These are phyloP conservation scores for Botrytis byssoidea DNA, from an alignment of 2,329 filamentous ascomycete genomes.

Conservation along the genomic window DNA sequence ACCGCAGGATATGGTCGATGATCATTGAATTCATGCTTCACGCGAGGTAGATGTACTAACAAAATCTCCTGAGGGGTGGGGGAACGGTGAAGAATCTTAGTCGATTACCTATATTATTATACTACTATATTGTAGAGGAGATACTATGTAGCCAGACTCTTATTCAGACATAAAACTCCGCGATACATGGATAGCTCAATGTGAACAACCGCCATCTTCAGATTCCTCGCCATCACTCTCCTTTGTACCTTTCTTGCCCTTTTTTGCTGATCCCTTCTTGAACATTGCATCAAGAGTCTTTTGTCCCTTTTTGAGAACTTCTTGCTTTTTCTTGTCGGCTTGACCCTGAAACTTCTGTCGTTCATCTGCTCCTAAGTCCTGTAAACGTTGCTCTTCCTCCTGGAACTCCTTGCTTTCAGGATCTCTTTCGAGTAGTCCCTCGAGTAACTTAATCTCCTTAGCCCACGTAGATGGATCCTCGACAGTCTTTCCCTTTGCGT, in stretches of 20 bases:
- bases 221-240: conserved; percentile 33
- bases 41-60: background rate
- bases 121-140: background rate
- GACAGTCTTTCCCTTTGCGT: conserved; percentile 61
- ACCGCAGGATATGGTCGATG: background rate
- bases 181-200: conserved; percentile 28
- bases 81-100: too few relatives aligned
- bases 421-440: conserved; percentile 84
- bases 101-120: conserved; percentile 1
- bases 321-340: conserved; percentile 67
- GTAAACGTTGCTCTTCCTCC: conserved; percentile 61
- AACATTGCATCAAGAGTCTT: conserved; percentile 42
- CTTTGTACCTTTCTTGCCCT: conserved; percentile 42
- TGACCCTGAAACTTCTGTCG: conserved; percentile 74
- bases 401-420: conserved; percentile 70
- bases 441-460: conserved; percentile 89
- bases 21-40: background rate
- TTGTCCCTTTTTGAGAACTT: conserved; percentile 71
- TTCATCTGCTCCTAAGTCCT: conserved; percentile 67
- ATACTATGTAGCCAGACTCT: background rate
- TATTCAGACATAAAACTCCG: background rate
- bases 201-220: conserved; percentile 33
- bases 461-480: conserved; percentile 88
- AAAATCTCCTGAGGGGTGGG: background rate
- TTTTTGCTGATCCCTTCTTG: conserved; percentile 41